Conservation (phyloP, 2,329 filamentous ascomycete species). For the Leptographium radiaticola region DNA sequence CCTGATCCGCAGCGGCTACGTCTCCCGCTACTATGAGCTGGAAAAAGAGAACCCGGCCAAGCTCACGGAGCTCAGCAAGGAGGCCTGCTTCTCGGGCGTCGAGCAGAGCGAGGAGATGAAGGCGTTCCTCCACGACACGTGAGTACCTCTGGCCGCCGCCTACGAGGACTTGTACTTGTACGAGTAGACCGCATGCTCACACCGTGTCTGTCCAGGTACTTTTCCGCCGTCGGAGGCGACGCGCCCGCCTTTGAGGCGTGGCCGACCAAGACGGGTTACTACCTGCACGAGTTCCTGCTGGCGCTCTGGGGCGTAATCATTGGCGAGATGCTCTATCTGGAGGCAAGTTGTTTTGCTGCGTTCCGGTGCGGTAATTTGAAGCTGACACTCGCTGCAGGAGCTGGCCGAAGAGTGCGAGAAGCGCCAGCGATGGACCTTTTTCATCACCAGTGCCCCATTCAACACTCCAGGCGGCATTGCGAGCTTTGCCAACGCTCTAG, state of each 20-base stretch:
- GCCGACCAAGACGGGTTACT: constrained; percentile 13
- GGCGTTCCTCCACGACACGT: constrained; percentile 41
- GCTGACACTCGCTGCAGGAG: neutral
- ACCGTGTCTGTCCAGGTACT: constrained; percentile 16
- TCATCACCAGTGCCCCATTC: constrained; percentile 3
- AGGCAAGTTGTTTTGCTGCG: constrained; percentile 12
- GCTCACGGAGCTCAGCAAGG: neutral
- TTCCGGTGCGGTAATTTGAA: too few relatives aligned
- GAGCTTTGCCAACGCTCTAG: constrained; percentile 4
- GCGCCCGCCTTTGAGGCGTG: constrained; percentile 36
- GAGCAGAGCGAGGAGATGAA: constrained; percentile 33
- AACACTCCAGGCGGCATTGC: constrained; percentile 5
- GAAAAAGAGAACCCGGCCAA: constrained; percentile 3
- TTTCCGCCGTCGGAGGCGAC: constrained; percentile 44
- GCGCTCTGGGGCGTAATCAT: constrained; percentile 16
- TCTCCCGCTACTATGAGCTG: constrained; percentile 25
- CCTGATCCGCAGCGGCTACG: constrained; percentile 41
- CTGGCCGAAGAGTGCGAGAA: constrained; percentile 4
- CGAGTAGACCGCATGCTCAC: neutral
- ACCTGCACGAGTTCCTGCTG: constrained; percentile 11
- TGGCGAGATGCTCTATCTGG: constrained; percentile 31
- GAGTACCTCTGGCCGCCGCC: neutral
- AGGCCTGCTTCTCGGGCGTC: constrained; percentile 25
- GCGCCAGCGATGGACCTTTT: constrained; percentile 6
- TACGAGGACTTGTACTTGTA: too few relatives aligned